Evolutionary conservation across 352 stramenopile genomes (phyloP).

Genomic region (Pythium utonaiense): DNA sequence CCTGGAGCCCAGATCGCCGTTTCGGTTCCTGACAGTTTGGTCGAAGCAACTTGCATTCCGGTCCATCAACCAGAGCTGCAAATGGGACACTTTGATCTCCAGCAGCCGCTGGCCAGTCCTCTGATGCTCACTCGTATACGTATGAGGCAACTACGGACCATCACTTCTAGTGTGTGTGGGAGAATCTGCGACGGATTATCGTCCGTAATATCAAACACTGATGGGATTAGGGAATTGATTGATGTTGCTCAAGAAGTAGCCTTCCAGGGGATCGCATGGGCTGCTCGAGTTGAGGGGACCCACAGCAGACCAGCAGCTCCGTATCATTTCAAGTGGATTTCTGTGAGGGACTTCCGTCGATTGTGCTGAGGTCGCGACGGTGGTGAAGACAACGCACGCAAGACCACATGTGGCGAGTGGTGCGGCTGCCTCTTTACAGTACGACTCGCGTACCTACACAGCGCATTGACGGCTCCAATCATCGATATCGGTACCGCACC

Average conservation of each 20-base stretch:
- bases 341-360: not conserved
- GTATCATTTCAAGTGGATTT: not conserved
- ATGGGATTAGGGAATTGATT: not conserved
- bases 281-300: not conserved
- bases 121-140: not conserved
- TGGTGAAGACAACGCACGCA: not conserved
- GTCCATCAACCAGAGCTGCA: not conserved
- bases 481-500: too few species aligned
- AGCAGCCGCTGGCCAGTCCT: not conserved
- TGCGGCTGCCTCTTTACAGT: not conserved
- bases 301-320: not conserved
- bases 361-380: not conserved
- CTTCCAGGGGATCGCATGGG: not conserved
- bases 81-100: not conserved
- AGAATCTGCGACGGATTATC: not conserved
- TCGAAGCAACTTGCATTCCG: conserved; percentile 4
- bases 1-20: not conserved
- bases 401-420: not conserved
- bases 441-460: not conserved
- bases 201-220: not conserved
- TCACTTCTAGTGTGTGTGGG: not conserved
- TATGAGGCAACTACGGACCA: not conserved
- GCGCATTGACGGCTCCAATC: not conserved
- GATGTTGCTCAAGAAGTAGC: not conserved
- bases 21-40: not conserved